Conservation (phyloP, 495 filamentous ascomycete species). For the Xylaria longipes region DNA sequence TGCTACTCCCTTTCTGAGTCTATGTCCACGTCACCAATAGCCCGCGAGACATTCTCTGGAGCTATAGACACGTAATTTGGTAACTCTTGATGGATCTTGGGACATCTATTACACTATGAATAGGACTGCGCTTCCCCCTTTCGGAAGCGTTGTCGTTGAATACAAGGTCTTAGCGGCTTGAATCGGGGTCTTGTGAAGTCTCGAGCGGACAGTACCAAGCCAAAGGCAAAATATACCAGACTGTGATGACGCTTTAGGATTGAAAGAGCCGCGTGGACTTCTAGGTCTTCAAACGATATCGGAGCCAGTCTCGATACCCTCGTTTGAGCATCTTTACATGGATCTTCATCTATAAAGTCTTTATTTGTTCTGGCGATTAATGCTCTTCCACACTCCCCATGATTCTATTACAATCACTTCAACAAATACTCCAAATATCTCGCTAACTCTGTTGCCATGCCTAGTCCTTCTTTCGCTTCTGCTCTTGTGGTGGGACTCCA, state of each 20-base stretch:
- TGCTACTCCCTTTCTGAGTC: background rate
- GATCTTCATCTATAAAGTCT: slow-evolving; percentile 14
- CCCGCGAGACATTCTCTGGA: background rate
- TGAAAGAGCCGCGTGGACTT: slow-evolving; percentile 12
- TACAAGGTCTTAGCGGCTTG: slow-evolving; percentile 2
- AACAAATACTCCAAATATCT: background rate
- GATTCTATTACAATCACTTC: background rate
- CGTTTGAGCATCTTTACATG: background rate
- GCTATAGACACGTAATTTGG: slow-evolving; percentile 8
- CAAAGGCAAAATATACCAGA: background rate
- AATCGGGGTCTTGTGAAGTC: slow-evolving; percentile 1
- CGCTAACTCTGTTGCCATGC: background rate
- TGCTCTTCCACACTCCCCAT: background rate
- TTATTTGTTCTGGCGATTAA: background rate
- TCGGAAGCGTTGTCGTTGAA: background rate
- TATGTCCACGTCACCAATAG: slow-evolving; percentile 15
- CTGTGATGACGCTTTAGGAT: slow-evolving; percentile 8
- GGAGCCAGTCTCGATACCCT: slow-evolving; percentile 14
- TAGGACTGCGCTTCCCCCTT: slow-evolving; percentile 8
- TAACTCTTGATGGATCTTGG: background rate
- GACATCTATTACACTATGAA: background rate
- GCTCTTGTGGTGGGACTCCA: slow-evolving; percentile 20
- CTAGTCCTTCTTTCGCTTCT: background rate
- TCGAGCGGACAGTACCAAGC: background rate
- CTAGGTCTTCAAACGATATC: slow-evolving; percentile 6